Base-by-base conservation (phyloP, 768 basidiomycete genomes). In the Phaeotremella skinneri region DNA sequence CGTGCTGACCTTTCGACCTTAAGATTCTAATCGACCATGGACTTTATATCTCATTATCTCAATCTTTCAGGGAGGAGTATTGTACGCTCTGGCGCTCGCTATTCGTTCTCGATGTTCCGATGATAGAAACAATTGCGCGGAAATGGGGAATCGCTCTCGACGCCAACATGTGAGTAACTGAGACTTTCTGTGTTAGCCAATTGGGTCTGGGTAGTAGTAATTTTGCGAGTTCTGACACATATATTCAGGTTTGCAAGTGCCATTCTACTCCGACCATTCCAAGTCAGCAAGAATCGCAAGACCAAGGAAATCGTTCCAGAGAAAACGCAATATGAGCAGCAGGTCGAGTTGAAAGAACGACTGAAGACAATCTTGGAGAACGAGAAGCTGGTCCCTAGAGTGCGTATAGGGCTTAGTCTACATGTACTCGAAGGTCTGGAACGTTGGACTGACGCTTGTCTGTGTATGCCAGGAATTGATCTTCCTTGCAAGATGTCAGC, bases 1-100 rank as follows among this genome's bases (percentile, higher is more conserved):
- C 6, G 52, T n/a, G 43, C 52, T 45, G 20, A 34, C 37, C 14
- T 42, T 16, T 20, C 4, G 81, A 85, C 1, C 86, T 88, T 67
- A 80, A 91, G 61, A 87, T 96, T 30, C 80, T 96, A 13, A 84
- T 97, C 66, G 93, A 97, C 72, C 93, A 97, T 73, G 93, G 93
- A 0, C 79, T 97, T 11, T 96, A 94, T 71, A 88, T 93, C 37
- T 79, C 80, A 6, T 82, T 91, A 2, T 76, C 83, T 16, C 82
- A 86, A 17, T 73, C 80, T 1, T 91, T 96, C 74, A 82, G 84
- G 61, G 78, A 81, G 30, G 84, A 93, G 56, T 94, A 92, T 80
- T 86, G 87, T 17, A 78, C 80, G 3, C 79, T 94, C 3, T 92
- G 91, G 91, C 58, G 76, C 27, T 75, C 74, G 3, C 59, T 79